Evolutionary conservation across 192 early-diverging fungal species (phyloP).

Genomic region (Coemansia sp.): DNA sequence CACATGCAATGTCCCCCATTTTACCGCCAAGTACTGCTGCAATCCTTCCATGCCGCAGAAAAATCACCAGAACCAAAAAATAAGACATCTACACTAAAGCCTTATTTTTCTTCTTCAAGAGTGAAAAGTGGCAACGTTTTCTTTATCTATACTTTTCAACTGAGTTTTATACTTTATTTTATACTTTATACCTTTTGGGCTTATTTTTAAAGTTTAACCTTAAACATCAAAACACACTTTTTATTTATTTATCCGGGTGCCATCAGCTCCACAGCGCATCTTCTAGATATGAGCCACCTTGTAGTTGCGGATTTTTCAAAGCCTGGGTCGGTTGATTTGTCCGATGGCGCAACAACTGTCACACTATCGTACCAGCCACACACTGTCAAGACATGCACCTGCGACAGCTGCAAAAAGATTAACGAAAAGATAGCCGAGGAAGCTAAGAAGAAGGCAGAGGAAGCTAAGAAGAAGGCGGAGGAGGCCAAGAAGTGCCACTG

Average conservation of each 20-base stretch:
- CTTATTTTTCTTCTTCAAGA: not conserved
- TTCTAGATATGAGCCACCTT: conserved; percentile 40
- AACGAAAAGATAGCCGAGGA: conserved; percentile 16
- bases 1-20: not conserved
- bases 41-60: not conserved
- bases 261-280: not conserved
- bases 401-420: too few species aligned
- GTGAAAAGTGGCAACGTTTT: not conserved
- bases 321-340: conserved; percentile 31
- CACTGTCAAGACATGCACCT: conserved; percentile 8
- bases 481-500: conserved; percentile 5
- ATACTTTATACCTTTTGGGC: not conserved
- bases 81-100: not conserved
- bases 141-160: not conserved
- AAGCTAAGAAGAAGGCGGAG: conserved; percentile 9
- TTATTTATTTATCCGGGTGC: not conserved
- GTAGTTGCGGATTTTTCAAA: conserved; percentile 34
- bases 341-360: conserved; percentile 20
- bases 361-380: conserved; percentile 40
- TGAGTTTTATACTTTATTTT: not conserved
- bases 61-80: not conserved
- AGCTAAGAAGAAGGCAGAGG: conserved; percentile 19
- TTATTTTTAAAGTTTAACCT: not conserved
- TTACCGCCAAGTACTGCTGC: not conserved
- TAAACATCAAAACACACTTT: not conserved